These are phyloP conservation scores for Linderniella brevidens DNA, from an alignment of 257 asterid genomes.

Conservation along the genomic window DNA sequence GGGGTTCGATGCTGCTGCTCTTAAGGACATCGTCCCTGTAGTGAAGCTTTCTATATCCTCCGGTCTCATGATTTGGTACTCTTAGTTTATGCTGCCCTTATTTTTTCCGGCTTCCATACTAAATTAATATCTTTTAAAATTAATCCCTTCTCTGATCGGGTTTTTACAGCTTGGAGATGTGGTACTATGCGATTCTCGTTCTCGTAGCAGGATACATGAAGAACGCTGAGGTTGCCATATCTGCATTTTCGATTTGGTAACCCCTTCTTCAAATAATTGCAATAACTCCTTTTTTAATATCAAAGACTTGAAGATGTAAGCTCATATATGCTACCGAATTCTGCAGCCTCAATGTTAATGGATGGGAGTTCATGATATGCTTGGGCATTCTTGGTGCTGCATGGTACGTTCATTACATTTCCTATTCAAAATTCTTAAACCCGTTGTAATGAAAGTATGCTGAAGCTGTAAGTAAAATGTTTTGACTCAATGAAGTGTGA, in stretches of 20 bases:
- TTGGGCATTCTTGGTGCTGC: conserved; percentile 48
- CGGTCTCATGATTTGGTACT: conserved; percentile 53
- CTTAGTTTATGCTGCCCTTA: not conserved
- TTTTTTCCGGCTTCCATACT: not conserved
- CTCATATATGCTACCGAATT: not conserved
- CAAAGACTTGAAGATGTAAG: conserved; percentile 1
- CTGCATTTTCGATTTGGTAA: conserved; percentile 62
- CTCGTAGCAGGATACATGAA: conserved; percentile 55
- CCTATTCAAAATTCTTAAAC: not conserved
- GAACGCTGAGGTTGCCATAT: conserved; percentile 42
- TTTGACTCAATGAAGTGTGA: conserved; percentile 26
- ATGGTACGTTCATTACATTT: conserved; percentile 15
- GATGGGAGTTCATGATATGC: conserved; percentile 45
- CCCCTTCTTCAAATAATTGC: not conserved
- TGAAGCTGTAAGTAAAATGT: not conserved
- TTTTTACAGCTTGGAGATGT: conserved; percentile 40
- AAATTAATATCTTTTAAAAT: not conserved
- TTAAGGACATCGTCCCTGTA: conserved; percentile 38
- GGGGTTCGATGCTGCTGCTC: conserved; percentile 30
- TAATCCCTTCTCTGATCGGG: too few relatives aligned
- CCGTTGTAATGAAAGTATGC: not conserved
- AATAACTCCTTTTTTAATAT: not conserved
- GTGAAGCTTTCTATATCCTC: conserved; percentile 51
- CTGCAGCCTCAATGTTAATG: conserved; percentile 38
- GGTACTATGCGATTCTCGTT: conserved; percentile 50